phyloP scores from a whole-genome alignment of 2,329 filamentous ascomycete species.

The Fusarium longipes region DNA sequence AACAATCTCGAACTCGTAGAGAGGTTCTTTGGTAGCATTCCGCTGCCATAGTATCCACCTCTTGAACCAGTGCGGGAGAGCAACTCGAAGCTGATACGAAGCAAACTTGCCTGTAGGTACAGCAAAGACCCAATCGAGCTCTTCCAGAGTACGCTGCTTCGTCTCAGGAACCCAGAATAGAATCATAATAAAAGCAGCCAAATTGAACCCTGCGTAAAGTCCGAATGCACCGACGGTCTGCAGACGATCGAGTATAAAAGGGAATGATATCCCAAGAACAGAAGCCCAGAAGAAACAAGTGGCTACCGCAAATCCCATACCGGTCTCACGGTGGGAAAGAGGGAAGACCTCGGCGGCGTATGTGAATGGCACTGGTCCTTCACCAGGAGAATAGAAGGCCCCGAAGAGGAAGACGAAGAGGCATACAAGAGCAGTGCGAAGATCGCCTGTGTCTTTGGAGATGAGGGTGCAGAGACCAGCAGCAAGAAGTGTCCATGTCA shows the following conservation, averaged over 20 bases:
- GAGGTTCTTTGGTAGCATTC: constrained; percentile 46
- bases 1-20: constrained; percentile 42
- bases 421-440: constrained; percentile 59
- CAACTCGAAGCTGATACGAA: constrained; percentile 50
- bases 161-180: constrained; percentile 70
- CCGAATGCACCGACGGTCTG: constrained; percentile 62
- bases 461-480: constrained; percentile 61
- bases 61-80: constrained; percentile 51
- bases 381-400: constrained; percentile 56
- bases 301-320: constrained; percentile 48
- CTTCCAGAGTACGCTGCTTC: constrained; percentile 57
- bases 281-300: constrained; percentile 48
- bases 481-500: constrained; percentile 47
- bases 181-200: constrained; percentile 71
- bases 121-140: constrained; percentile 55
- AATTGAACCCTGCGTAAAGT: constrained; percentile 70
- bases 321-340: constrained; percentile 61
- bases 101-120: constrained; percentile 50
- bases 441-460: constrained; percentile 48
- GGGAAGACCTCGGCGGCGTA: constrained; percentile 68
- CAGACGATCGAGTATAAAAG: constrained; percentile 57
- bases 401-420: constrained; percentile 65
- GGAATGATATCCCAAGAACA: constrained; percentile 55
- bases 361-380: constrained; percentile 50
- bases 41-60: constrained; percentile 47